Conservation (phyloP, 2,329 filamentous ascomycete genomes). For the Verticillium tricorpus region DNA sequence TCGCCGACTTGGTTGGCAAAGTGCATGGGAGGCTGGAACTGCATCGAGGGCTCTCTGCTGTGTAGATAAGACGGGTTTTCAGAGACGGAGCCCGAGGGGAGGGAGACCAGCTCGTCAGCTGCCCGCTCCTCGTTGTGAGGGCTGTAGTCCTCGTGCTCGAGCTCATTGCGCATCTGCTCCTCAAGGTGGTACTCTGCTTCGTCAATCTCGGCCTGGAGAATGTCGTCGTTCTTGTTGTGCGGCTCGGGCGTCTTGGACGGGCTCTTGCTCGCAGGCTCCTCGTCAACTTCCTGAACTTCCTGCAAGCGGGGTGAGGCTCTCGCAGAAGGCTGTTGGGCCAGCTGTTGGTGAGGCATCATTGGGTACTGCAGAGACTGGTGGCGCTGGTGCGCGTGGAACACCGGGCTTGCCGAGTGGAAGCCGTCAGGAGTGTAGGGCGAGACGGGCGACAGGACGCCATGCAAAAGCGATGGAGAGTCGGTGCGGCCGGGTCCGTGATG, state of each 20-base stretch:
- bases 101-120: not conserved
- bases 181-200: slow-evolving; percentile 83
- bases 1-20: slow-evolving; percentile 51
- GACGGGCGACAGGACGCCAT: slow-evolving; percentile 56
- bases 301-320: slow-evolving; percentile 60
- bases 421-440: slow-evolving; percentile 58
- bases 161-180: slow-evolving; percentile 71
- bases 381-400: slow-evolving; percentile 45
- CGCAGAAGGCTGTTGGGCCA: slow-evolving; percentile 49
- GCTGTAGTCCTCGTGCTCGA: slow-evolving; percentile 75
- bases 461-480: slow-evolving; percentile 61
- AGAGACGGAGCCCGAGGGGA: slow-evolving; percentile 3
- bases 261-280: slow-evolving; percentile 51
- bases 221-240: slow-evolving; percentile 48
- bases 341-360: slow-evolving; percentile 51
- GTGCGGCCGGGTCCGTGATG: slow-evolving; percentile 48
- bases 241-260: slow-evolving; percentile 52
- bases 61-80: slow-evolving; percentile 23
- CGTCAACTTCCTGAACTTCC: slow-evolving; percentile 70
- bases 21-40: slow-evolving; percentile 43
- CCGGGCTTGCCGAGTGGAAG: slow-evolving; percentile 35
- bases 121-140: slow-evolving; percentile 45
- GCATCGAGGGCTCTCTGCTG: slow-evolving; percentile 38
- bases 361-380: slow-evolving; percentile 57
- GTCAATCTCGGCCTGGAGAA: slow-evolving; percentile 80